These are phyloP conservation scores for Coniochaeta sp. DNA, from an alignment of 2,329 filamentous ascomycete species.

Conservation along the genomic window DNA sequence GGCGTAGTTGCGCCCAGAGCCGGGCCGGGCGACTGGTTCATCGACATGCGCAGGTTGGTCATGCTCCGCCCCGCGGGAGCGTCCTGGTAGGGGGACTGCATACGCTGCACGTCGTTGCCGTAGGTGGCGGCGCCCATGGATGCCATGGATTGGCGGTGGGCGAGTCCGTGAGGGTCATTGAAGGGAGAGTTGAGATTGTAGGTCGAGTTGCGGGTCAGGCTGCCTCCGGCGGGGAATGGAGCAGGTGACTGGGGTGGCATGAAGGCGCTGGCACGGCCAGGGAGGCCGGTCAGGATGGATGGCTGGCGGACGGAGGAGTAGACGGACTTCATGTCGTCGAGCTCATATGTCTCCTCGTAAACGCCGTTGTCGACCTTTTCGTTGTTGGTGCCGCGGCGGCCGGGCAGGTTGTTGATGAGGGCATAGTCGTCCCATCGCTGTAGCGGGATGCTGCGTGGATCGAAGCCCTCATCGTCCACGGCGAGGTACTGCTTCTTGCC, in stretches of 20 bases:
- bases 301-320: slow-evolving; percentile 89
- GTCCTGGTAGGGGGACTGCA: slow-evolving; percentile 53
- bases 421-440: slow-evolving; percentile 99
- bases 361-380: slow-evolving; percentile 57
- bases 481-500: slow-evolving; percentile 86
- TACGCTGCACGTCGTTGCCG: slow-evolving; percentile 35
- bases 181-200: slow-evolving; percentile 35
- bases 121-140: slow-evolving; percentile 45
- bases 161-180: slow-evolving; percentile 38
- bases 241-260: slow-evolving; percentile 80
- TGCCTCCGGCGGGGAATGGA: slow-evolving; percentile 50
- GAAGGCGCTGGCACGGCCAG: slow-evolving; percentile 58
- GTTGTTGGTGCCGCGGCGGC: slow-evolving; percentile 66
- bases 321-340: slow-evolving; percentile 96
- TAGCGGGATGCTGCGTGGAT: slow-evolving; percentile 85
- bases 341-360: slow-evolving; percentile 79
- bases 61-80: slow-evolving; percentile 45
- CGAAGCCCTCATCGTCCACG: slow-evolving; percentile 76
- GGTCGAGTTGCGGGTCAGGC: slow-evolving; percentile 31
- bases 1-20: slow-evolving; percentile 26
- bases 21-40: slow-evolving; percentile 32
- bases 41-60: slow-evolving; percentile 47
- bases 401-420: slow-evolving; percentile 75
- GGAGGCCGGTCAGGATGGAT: slow-evolving; percentile 81
- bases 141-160: slow-evolving; percentile 64